A percentile compares a stretch with the other conserved stretches of the same genome.
Conservation (phyloP, 176 grass and related monocot genomes). For the Melocanna baccifera region DNA sequence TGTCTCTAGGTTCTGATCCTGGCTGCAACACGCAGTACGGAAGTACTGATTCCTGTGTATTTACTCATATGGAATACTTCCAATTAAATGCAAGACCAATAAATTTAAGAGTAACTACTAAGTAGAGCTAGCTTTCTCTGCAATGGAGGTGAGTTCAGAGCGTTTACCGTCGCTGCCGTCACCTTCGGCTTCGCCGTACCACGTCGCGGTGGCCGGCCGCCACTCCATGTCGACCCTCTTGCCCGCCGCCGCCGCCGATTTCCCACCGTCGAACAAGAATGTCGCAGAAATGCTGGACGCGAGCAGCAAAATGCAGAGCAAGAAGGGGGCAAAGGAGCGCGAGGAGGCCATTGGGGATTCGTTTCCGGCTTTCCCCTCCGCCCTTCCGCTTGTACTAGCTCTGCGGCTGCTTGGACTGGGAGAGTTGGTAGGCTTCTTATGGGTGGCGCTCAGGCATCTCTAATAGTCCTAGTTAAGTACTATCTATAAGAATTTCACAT, state of each 20-base stretch:
- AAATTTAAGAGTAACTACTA: not conserved
- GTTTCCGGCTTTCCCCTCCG: not conserved
- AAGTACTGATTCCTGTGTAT: not conserved
- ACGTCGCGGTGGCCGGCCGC: constrained; percentile 87
- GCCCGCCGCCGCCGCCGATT: not conserved
- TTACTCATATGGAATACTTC: not conserved
- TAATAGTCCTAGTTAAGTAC: too few species aligned
- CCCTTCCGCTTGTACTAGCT: not conserved
- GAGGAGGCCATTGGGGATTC: constrained; percentile 28
- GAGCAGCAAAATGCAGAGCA: constrained; percentile 24
- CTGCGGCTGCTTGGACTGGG: constrained; percentile 16
- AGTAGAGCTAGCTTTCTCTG: not conserved
- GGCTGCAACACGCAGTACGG: not conserved
- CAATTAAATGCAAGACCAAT: constrained; percentile 14
- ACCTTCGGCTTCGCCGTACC: constrained; percentile 86
- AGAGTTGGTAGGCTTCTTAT: constrained; percentile 26
- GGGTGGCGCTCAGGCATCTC: constrained; percentile 19
- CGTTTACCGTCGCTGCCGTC: constrained; percentile 83
- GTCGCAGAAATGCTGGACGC: constrained; percentile 1
- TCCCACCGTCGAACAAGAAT: constrained; percentile 19
- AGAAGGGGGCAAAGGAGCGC: constrained; percentile 19
- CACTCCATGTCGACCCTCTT: constrained; percentile 61
- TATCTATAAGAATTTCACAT: too few species aligned
- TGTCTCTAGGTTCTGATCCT: not conserved
- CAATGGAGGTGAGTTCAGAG: constrained; percentile 18